A percentile compares a stretch with the other conserved stretches of the same genome.
phyloP scores from a whole-genome alignment of 1,284 basidiomycete genomes.

The Xerocomus nothofagi region DNA sequence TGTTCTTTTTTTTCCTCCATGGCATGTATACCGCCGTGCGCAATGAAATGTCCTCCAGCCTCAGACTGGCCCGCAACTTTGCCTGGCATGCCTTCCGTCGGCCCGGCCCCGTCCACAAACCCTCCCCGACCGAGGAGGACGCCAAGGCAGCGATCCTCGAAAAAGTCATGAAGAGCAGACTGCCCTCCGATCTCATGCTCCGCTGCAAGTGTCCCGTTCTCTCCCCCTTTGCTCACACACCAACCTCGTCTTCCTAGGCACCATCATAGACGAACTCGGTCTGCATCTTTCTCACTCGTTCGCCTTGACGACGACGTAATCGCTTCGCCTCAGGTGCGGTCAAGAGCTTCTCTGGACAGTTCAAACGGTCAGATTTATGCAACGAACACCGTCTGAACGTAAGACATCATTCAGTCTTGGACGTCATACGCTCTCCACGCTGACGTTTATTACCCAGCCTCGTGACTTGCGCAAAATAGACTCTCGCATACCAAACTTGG shows the following conservation, averaged over 20 bases:
- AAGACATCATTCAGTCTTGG: slow-evolving; percentile 25
- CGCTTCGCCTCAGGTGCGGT: slow-evolving; percentile 64
- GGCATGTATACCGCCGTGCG: slow-evolving; percentile 23
- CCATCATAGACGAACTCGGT: slow-evolving; percentile 83
- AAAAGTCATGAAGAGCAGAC: slow-evolving; percentile 78
- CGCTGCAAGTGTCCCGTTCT: slow-evolving; percentile 58
- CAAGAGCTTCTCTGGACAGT: slow-evolving; percentile 87
- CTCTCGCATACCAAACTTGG: slow-evolving; percentile 89
- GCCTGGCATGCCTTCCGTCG: slow-evolving; percentile 32
- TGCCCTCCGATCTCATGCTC: slow-evolving; percentile 78
- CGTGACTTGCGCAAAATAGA: slow-evolving; percentile 98
- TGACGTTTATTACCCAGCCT: slow-evolving; percentile 54
- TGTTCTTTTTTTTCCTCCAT: slow-evolving; percentile 21
- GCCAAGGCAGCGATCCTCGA: slow-evolving; percentile 72
- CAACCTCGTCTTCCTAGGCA: slow-evolving; percentile 52
- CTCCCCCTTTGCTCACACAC: slow-evolving; percentile 2
- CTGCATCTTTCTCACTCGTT: slow-evolving; percentile 15
- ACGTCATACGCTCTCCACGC: slow-evolving; percentile 23
- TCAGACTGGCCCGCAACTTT: slow-evolving; percentile 1
- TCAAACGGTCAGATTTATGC: slow-evolving; percentile 88
- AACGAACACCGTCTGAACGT: slow-evolving; percentile 87
- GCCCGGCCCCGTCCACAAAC: slow-evolving; percentile 17
- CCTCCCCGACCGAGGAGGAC: slow-evolving; percentile 60
- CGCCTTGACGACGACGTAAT: slow-evolving; percentile 28
- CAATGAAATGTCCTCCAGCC: slow-evolving; percentile 29